These are phyloP conservation scores for Ensete ventricosum DNA, from an alignment of 176 grass and related monocot species.

Conservation along the genomic window DNA sequence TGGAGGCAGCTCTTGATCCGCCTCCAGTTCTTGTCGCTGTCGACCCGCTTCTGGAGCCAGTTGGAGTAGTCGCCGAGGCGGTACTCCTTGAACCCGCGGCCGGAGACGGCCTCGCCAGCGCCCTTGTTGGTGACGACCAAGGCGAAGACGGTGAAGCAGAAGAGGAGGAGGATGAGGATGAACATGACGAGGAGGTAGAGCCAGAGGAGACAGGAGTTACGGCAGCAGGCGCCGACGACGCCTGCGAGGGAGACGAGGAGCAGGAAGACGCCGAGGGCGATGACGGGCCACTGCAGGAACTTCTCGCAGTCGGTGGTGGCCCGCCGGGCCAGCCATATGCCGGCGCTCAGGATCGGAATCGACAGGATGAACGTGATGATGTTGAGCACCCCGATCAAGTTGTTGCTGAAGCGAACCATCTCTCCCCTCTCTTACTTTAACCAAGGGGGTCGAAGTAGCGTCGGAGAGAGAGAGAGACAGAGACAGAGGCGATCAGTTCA, in stretches of 20 bases:
- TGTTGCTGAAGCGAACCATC: neutral
- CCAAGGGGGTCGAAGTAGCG: neutral
- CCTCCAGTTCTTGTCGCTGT: neutral
- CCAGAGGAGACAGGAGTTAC: constrained; percentile 4
- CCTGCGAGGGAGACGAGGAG: constrained; percentile 4
- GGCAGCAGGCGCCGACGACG: constrained; percentile 1
- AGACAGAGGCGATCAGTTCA: neutral
- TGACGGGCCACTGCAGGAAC: constrained; percentile 5
- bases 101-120: neutral
- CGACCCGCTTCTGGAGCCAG: constrained; percentile 8
- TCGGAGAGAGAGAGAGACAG: neutral
- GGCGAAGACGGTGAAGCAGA: constrained; percentile 10
- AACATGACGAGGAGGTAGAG: neutral
- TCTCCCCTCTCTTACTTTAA: neutral
- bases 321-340: neutral
- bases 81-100: constrained; percentile 4
- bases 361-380: neutral
- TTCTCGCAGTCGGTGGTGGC: constrained; percentile 9
- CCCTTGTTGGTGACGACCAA: constrained; percentile 9
- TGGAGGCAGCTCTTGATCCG: constrained; percentile 1
- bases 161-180: constrained; percentile 8
- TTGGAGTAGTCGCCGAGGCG: constrained; percentile 8
- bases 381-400: neutral
- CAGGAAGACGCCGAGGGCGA: constrained; percentile 4
- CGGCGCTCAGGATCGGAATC: neutral